Evolutionary conservation across 2,329 filamentous ascomycete species (phyloP).

Genomic region (Capronia coronata): DNA sequence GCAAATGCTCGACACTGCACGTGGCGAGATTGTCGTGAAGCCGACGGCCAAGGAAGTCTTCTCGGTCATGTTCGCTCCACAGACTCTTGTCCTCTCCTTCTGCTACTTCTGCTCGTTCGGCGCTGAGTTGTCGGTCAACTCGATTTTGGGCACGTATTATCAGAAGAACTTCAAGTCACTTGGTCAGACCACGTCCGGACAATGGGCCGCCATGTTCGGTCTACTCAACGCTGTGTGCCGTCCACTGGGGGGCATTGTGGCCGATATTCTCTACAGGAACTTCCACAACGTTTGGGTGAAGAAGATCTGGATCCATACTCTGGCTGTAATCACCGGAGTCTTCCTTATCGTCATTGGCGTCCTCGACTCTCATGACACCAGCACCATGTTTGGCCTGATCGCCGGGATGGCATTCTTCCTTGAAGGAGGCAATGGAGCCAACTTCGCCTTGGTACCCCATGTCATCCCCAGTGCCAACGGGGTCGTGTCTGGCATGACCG

Average conservation of each 20-base stretch:
- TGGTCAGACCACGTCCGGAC: constrained; percentile 49
- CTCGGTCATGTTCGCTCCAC: constrained; percentile 56
- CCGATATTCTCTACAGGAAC: constrained; percentile 50
- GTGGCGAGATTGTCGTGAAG: constrained; percentile 55
- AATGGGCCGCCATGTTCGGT: constrained; percentile 52
- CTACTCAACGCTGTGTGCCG: constrained; percentile 47
- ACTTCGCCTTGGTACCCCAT: constrained; percentile 80
- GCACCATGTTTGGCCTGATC: constrained; percentile 68
- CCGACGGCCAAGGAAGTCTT: constrained; percentile 57
- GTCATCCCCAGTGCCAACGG: constrained; percentile 79
- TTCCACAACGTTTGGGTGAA: constrained; percentile 52
- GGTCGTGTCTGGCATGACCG: constrained; percentile 68
- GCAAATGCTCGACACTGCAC: constrained; percentile 47
- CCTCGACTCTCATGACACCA: constrained; percentile 54
- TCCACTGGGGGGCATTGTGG: constrained; percentile 46
- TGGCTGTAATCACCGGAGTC: constrained; percentile 51
- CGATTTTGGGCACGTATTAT: constrained; percentile 55
- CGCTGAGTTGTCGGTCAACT: constrained; percentile 55
- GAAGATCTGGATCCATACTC: constrained; percentile 54
- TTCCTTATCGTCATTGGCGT: constrained; percentile 59
- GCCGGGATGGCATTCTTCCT: constrained; percentile 73
- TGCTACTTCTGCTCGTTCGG: constrained; percentile 58
- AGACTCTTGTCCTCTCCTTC: constrained; percentile 48
- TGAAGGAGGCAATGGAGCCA: constrained; percentile 78
- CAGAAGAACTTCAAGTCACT: constrained; percentile 50